These are phyloP conservation scores for Crucihimalaya himalaica DNA, from an alignment of 345 rosid genomes.

Conservation along the genomic window DNA sequence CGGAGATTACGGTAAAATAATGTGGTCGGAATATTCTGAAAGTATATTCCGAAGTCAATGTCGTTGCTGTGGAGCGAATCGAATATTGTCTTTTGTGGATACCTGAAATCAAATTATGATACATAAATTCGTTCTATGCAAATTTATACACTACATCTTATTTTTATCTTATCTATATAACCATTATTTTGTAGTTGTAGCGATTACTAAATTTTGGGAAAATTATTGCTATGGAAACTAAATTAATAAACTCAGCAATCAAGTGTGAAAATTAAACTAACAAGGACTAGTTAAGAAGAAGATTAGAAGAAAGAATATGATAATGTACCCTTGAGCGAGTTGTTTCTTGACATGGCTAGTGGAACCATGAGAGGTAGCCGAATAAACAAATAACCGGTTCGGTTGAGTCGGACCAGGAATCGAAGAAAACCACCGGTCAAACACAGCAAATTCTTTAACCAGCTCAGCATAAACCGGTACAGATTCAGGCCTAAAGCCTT, in stretches of 20 bases:
- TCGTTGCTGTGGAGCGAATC: conserved; percentile 77
- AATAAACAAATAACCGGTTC: conserved; percentile 81
- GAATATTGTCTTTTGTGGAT: conserved; percentile 89
- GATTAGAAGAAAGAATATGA: neutral
- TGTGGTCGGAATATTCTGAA: conserved; percentile 76
- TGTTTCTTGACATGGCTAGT: conserved; percentile 82
- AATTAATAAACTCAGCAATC: neutral
- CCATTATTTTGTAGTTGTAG: too few relatives aligned
- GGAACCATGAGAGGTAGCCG: conserved; percentile 95
- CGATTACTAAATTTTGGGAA: too few relatives aligned
- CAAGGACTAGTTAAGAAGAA: neutral
- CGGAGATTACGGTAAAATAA: conserved; percentile 83
- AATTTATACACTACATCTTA: neutral
- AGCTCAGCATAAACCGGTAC: conserved; percentile 71
- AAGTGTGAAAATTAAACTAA: neutral
- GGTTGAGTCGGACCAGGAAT: conserved; percentile 99
- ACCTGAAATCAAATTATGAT: conserved; percentile 25
- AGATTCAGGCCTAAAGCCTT: conserved; percentile 74
- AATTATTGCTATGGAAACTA: neutral
- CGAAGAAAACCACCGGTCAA: conserved; percentile 93
- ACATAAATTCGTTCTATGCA: neutral
- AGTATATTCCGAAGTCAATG: conserved; percentile 73
- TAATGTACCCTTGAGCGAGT: conserved; percentile 61
- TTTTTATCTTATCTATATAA: neutral
- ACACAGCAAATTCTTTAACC: conserved; percentile 74